These are phyloP conservation scores for Ensete glaucum DNA, from an alignment of 176 grass and related monocot species.

Conservation along the genomic window DNA sequence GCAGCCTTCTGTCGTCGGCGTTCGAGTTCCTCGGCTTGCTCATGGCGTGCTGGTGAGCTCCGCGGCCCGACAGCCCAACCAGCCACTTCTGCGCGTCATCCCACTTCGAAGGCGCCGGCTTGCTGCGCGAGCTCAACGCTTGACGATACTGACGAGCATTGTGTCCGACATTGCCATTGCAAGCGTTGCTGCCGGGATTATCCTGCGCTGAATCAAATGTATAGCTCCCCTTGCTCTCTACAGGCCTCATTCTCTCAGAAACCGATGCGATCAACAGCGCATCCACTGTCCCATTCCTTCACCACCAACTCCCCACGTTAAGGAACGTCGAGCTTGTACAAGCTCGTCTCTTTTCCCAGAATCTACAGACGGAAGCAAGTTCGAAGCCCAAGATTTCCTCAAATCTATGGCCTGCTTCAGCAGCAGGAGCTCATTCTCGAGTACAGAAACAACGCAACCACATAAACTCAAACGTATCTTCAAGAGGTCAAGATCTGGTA, in stretches of 20 bases:
- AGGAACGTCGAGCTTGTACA: background rate
- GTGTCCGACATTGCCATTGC: background rate
- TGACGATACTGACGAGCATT: conserved; percentile 28
- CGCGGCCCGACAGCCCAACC: conserved; percentile 38
- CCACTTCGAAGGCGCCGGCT: conserved; percentile 86
- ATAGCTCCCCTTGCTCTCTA: background rate
- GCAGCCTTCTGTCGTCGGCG: conserved; percentile 64
- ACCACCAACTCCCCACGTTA: too few species aligned
- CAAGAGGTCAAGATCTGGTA: too few species aligned
- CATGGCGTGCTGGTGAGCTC: conserved; percentile 25
- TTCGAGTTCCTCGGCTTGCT: conserved; percentile 69
- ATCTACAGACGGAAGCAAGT: too few species aligned
- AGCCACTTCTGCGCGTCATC: conserved; percentile 99
- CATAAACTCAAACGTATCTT: too few species aligned
- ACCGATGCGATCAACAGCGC: too few species aligned
- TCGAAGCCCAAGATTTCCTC: too few species aligned
- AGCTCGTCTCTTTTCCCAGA: too few species aligned
- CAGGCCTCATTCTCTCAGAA: conserved; percentile 3
- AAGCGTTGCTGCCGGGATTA: background rate
- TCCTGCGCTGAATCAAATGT: too few species aligned
- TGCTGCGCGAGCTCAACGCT: conserved; percentile 32
- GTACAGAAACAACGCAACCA: too few species aligned
- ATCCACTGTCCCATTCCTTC: background rate
- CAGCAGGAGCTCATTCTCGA: background rate
- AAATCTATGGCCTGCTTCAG: background rate